Evolutionary conservation across 495 filamentous ascomycete genomes (phyloP).

Genomic region (Xylaria palmicola): DNA sequence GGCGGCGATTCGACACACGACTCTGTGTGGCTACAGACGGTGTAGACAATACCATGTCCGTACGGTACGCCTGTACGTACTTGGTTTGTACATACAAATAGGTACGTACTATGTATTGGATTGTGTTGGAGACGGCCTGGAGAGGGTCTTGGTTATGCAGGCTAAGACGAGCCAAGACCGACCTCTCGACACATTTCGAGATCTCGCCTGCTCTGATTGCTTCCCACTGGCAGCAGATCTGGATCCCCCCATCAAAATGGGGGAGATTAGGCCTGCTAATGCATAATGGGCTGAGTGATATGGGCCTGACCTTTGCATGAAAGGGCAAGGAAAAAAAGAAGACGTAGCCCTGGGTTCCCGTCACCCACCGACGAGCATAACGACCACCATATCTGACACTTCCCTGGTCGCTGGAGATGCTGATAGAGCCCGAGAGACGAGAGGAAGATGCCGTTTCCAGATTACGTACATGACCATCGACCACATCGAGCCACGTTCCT

Average conservation of each 20-base stretch:
- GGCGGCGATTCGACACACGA: not conserved
- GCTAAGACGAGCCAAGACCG: constrained; percentile 11
- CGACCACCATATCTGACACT: not conserved
- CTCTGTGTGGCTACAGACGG: not conserved
- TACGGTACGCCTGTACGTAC: too few species aligned
- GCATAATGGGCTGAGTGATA: constrained; percentile 9
- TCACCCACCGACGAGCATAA: not conserved
- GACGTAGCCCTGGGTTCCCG: not conserved
- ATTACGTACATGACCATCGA: constrained; percentile 17
- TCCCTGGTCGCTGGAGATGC: not conserved
- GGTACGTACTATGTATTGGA: not conserved
- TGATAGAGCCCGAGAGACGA: not conserved
- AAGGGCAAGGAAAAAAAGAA: too few species aligned
- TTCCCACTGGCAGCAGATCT: constrained; percentile 10
- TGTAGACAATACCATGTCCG: too few species aligned
- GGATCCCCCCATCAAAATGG: not conserved
- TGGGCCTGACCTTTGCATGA: not conserved
- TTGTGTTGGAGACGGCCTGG: constrained; percentile 4
- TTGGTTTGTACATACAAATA: too few species aligned
- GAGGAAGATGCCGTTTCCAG: not conserved
- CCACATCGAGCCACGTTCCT: constrained; percentile 11
- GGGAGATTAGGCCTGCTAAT: constrained; percentile 5
- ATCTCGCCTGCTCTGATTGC: not conserved
- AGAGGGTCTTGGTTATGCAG: constrained; percentile 4
- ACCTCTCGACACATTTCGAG: not conserved